Evolutionary conservation across 2,329 filamentous ascomycete species (phyloP).

Genomic region (Fusarium torulosum): DNA sequence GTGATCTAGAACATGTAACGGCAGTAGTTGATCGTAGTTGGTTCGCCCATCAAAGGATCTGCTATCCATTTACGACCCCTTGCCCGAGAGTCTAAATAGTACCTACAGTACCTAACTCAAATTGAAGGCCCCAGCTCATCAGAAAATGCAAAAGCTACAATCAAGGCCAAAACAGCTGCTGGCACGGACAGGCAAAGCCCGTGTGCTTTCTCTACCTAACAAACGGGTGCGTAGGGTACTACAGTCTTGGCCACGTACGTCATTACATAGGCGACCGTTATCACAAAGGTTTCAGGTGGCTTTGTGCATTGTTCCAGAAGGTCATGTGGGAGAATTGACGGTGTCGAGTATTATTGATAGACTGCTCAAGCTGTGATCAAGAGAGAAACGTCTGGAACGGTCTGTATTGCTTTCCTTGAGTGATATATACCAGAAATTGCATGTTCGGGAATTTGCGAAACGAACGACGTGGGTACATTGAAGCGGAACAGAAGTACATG

Average conservation of each 20-base stretch:
- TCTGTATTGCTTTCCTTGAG: not conserved
- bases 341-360: not conserved
- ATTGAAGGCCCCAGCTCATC: constrained; percentile 8
- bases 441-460: constrained; percentile 6
- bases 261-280: not conserved
- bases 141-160: constrained; percentile 6
- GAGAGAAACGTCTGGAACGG: not conserved
- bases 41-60: constrained; percentile 26
- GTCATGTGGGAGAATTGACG: not conserved
- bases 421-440: not conserved
- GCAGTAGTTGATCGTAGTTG: constrained; percentile 24
- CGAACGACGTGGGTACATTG: not conserved
- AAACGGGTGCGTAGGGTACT: not conserved
- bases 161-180: not conserved
- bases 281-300: not conserved
- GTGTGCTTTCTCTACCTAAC: not conserved
- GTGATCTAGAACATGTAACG: constrained; percentile 26
- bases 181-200: constrained; percentile 11
- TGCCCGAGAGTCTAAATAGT: constrained; percentile 18
- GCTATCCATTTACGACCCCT: constrained; percentile 9
- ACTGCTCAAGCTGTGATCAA: not conserved
- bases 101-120: constrained; percentile 33
- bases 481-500: constrained; percentile 5
- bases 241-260: constrained; percentile 1
- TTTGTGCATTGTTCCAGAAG: not conserved